Evolutionary conservation across 129 eudicot genomes (phyloP), one percentile per base, ranked within the genome.

Genomic region (Saussurea involucrata): DNA sequence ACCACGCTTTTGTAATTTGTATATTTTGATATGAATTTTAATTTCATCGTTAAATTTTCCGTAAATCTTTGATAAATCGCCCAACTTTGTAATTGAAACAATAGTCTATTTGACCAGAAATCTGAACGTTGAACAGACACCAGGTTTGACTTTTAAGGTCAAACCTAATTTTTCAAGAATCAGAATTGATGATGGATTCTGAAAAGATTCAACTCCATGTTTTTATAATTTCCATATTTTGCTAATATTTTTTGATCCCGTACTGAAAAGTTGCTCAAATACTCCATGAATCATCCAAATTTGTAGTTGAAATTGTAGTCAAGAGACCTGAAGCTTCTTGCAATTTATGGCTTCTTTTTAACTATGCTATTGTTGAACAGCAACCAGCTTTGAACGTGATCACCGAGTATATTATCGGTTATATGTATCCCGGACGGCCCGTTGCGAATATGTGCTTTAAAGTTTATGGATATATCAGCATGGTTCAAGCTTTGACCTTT

Each of bases 401-500:
- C 73, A 88, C 93, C 3, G 94, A 91, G 83, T 86, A 86, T 61
- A 79, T 91, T 15, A 86, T 88, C 15, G 93, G 93, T 9, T 88
- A 88, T 8, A 7, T 81, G 33, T 88, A 88, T 64, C 93, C 93
- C 0, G 93, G 93, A 27, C 80, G 88, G 0, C 97, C 93, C 0
- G 88, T 91, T 60, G 93, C 97, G 0, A 91, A 88, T 76, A 85
- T 91, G 91, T 79, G 83, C 78, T 91, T 91, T 83, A 91, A 91
- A 79, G 86, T 83, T 6, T 91, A 88, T 13, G 93, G 93, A 22
- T 85, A 85, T 71, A 86, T 86, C 36, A 91, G 97, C 82, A 88
- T 88, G 88, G 7, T 28, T 74, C 97, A 91, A 78, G 97, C 87
- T 3, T 72, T 91, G 46, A 79, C 74, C 10, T 88, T 87, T 55